These are phyloP conservation scores for Asterionellopsis glacialis DNA, from an alignment of 108 stramenopile genomes.

Conservation along the genomic window DNA sequence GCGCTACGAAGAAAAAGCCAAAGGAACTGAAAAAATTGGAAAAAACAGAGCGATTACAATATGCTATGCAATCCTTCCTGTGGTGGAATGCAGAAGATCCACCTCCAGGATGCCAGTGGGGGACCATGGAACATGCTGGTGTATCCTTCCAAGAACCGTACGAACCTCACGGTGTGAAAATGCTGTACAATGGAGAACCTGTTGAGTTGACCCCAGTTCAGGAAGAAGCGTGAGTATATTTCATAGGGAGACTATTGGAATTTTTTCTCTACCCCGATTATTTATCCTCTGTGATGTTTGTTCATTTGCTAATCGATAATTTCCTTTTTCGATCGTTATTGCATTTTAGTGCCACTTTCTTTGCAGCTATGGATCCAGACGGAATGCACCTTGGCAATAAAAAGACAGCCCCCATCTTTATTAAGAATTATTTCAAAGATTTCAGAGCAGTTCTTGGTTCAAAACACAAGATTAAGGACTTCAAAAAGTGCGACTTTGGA, in stretches of 20 bases:
- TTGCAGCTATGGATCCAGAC: constrained; percentile 93
- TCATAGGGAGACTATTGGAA: background rate
- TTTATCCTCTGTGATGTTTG: background rate
- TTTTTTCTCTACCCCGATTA: background rate
- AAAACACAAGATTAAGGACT: constrained; percentile 79
- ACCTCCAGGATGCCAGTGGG: constrained; percentile 91
- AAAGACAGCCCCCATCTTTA: constrained; percentile 90
- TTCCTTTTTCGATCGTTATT: constrained; percentile 1
- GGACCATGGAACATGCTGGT: constrained; percentile 94
- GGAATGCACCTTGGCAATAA: constrained; percentile 94
- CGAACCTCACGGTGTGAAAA: constrained; percentile 89
- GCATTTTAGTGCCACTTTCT: constrained; percentile 85
- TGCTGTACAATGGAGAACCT: constrained; percentile 90
- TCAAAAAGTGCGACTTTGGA: constrained; percentile 94
- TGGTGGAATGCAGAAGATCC: constrained; percentile 87
- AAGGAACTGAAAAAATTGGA: constrained; percentile 64
- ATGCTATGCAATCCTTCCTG: constrained; percentile 89
- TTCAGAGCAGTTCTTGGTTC: constrained; percentile 76
- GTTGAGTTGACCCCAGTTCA: constrained; percentile 84
- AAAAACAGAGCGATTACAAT: constrained; percentile 69
- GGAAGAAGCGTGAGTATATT: constrained; percentile 87
- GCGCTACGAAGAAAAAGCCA: constrained; percentile 5
- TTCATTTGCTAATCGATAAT: background rate
- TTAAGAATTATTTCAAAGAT: constrained; percentile 95
- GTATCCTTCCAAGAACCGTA: constrained; percentile 93